Percentiles rank a stretch among this genome's conserved stretches.
Evolutionary conservation across 2,329 filamentous ascomycete species (phyloP).

Genomic region (Coniochaeta prunicola): DNA sequence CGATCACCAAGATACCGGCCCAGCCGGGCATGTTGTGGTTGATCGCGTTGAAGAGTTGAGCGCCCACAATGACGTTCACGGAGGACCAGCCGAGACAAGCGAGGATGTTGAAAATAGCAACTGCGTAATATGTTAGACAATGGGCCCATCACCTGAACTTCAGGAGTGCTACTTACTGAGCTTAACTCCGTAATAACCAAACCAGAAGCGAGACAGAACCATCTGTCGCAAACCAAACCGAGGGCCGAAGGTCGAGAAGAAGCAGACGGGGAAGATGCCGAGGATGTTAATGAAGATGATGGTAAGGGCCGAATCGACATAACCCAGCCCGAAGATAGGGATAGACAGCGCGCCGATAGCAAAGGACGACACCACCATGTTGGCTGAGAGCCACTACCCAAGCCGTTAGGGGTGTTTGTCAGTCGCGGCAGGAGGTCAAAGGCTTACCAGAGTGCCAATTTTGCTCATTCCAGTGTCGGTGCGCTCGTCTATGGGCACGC

Average conservation of each 20-base stretch:
- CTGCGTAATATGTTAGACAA: slow-evolving; percentile 21
- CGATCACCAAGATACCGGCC: slow-evolving; percentile 69
- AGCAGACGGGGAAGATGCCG: slow-evolving; percentile 64
- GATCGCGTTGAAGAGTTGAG: slow-evolving; percentile 68
- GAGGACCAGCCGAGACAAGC: slow-evolving; percentile 69
- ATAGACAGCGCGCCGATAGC: slow-evolving; percentile 65
- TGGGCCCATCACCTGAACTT: background rate
- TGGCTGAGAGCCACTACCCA: slow-evolving; percentile 64
- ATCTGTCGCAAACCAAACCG: slow-evolving; percentile 70
- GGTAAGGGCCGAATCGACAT: slow-evolving; percentile 63
- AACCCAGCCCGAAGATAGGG: slow-evolving; percentile 63
- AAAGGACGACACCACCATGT: slow-evolving; percentile 71
- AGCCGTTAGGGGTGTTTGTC: background rate
- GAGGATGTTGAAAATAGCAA: slow-evolving; percentile 64
- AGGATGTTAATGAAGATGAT: slow-evolving; percentile 71
- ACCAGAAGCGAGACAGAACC: slow-evolving; percentile 72
- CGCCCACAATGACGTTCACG: slow-evolving; percentile 74
- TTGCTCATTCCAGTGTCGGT: slow-evolving; percentile 59
- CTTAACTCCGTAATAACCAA: slow-evolving; percentile 65
- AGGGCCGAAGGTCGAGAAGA: slow-evolving; percentile 72
- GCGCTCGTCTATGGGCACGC: slow-evolving; percentile 63
- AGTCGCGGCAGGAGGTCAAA: background rate
- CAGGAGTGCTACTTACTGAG: slow-evolving; percentile 40
- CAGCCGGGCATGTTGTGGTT: slow-evolving; percentile 62
- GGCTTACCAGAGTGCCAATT: slow-evolving; percentile 61